Conservation (phyloP, 192 early-diverging fungal species). For the Pecoramyces ruminantium region DNA sequence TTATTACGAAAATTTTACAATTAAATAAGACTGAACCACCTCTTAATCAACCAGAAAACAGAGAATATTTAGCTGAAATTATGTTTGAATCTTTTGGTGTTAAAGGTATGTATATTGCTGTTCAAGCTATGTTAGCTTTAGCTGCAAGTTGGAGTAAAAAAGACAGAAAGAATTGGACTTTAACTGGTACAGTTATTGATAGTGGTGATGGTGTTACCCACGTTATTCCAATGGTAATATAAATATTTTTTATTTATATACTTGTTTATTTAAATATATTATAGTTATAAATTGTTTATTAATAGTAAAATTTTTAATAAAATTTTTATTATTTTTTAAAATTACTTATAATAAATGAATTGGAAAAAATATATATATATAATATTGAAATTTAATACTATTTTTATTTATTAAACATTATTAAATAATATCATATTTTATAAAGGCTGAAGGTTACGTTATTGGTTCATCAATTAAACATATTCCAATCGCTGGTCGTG, state of each 20-base stretch:
- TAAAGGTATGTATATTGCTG: slow-evolving; percentile 94
- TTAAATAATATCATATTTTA: background rate
- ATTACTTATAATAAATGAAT: too few species aligned
- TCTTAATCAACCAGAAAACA: slow-evolving; percentile 93
- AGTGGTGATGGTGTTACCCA: slow-evolving; percentile 98
- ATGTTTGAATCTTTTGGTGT: slow-evolving; percentile 99
- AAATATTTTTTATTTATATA: too few species aligned
- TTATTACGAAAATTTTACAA: too few species aligned
- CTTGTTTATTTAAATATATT: too few species aligned
- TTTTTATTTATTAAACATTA: too few species aligned
- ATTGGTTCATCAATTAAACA: slow-evolving; percentile 95
- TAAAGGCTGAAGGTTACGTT: slow-evolving; percentile 90
- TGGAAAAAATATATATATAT: slow-evolving; percentile 3
- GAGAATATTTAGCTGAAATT: slow-evolving; percentile 97
- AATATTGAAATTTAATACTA: too few species aligned
- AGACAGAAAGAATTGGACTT: slow-evolving; percentile 63
- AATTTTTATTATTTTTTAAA: too few species aligned
- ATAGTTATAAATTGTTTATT: too few species aligned
- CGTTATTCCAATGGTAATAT: slow-evolving; percentile 89
- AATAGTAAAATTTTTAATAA: too few species aligned
- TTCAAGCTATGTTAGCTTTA: slow-evolving; percentile 95
- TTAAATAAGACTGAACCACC: slow-evolving; percentile 89
- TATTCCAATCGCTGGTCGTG: slow-evolving; percentile 95
- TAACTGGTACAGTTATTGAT: slow-evolving; percentile 97
- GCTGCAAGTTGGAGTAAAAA: slow-evolving; percentile 87